Evolutionary conservation across 2,329 filamentous ascomycete species (phyloP), one percentile per base, ranked within the genome.

Genomic region (Penicillium sp.): DNA sequence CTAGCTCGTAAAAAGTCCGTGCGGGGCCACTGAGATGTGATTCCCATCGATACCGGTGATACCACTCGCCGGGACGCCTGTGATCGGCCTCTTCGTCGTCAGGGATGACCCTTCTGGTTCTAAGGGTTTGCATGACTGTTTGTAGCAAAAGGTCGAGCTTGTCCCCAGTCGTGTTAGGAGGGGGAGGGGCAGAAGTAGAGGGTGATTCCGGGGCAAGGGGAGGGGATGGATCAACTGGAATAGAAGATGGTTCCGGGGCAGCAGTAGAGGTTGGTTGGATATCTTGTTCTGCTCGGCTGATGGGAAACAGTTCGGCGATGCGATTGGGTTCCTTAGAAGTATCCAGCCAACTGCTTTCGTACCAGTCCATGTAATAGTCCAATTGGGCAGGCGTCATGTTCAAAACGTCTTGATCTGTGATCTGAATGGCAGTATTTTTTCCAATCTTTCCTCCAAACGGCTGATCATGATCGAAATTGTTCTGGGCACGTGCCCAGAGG

Each of bases 281-380:
- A 49, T 66, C 61, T 3, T 54, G 49, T 12, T 62, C 61, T 25
- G 59, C 50, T 33, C 72, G 68, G 3, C 62, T 63, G 13, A 66
- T 67, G n/a, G 78, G 76, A 55, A 80, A 80, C 66, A 80, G 68
- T n/a, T 77, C 70, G 31, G 75, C 69, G 33, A 79, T 66, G 36
- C 72, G 72, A 55, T 74, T 69, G 6, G 68, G 62, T 7, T 62
- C 64, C 63, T 48, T 63, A 51, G 52, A 57, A 15, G 43, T 68
- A 51, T 76, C 72, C 36, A 78, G 63, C 79, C 86, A 90, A 44
- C 82, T 88, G 57, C 81, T 80, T 68, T 90, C 86, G 70, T 89
- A 93, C 86, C 89, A 94, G 72, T 91, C 85, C 73, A 96, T 80
- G 68, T 92, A 93, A 58, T 89, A 83, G 66, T 93, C 89, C 38